A percentile compares a stretch with the other conserved stretches of the same genome.
These are phyloP conservation scores for Ensete glaucum DNA, from an alignment of 176 grass and related monocot species.

Conservation along the genomic window DNA sequence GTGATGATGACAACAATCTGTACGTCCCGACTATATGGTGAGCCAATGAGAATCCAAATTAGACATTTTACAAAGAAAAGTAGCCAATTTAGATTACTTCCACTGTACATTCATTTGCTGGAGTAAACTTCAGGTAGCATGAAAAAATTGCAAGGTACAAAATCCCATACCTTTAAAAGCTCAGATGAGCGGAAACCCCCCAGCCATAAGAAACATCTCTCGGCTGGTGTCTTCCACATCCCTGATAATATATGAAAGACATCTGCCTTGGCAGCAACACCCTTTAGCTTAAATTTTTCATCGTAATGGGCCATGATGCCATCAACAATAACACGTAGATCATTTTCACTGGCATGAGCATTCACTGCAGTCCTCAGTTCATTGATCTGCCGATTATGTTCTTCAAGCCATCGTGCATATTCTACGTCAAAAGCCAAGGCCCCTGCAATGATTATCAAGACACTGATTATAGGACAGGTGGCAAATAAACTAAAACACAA, in stretches of 20 bases:
- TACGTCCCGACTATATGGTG: too few species aligned
- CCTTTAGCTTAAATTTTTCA: conserved; percentile 82
- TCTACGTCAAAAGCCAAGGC: conserved; percentile 14
- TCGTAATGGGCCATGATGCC: conserved; percentile 35
- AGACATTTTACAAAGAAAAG: too few species aligned
- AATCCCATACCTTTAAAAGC: conserved; percentile 29
- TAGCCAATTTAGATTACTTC: too few species aligned
- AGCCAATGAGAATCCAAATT: too few species aligned
- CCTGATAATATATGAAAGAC: conserved; percentile 92
- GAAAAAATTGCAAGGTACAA: too few species aligned
- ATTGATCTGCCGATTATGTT: conserved; percentile 8
- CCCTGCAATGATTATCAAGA: neutral
- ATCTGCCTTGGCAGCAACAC: conserved; percentile 69
- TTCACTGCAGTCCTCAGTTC: conserved; percentile 12
- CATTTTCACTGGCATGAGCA: conserved; percentile 15
- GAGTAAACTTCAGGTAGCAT: too few species aligned
- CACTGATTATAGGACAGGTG: neutral
- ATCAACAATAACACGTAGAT: conserved; percentile 8
- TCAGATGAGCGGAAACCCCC: conserved; percentile 89
- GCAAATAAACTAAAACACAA: neutral
- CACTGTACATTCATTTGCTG: too few species aligned
- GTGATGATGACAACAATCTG: neutral
- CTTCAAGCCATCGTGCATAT: conserved; percentile 15
- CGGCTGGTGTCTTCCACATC: conserved; percentile 97
- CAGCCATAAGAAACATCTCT: conserved; percentile 94